Base-by-base conservation (phyloP, 768 basidiomycete genomes). In the Multifurca ochricompacta region DNA sequence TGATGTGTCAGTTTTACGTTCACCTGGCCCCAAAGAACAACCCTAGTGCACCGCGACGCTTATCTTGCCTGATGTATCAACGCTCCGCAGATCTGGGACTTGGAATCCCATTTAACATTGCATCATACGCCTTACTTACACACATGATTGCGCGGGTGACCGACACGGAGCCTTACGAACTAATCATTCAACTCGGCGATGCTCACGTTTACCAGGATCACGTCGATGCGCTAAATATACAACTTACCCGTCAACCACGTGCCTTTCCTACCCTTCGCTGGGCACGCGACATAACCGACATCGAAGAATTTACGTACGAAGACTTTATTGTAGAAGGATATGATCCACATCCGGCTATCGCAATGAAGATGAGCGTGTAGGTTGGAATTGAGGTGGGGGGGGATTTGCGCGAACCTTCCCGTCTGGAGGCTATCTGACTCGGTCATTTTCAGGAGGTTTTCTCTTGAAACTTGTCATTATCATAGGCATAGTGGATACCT, bases 1-100 rank as follows among this genome's bases (percentile, higher is more conserved):
- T 98, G 82, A 85, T 98, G 70, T 97, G 93, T 71, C 96, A 99
- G 67, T 99, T 99, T 77, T 97, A 91, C 73, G 95, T 99, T 32
- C 87, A 91, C 65, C 83, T 95, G 32, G 88, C 95, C 0, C 70
- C 81, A 3, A 60, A 75, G 1, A 62, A 69, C 13, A 63, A 74
- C 16, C 75, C 81, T 1, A 36, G 61, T 21, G 62, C 68, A 16
- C 83, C 80, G 60, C 85, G 85, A 8, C 79, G 79, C 53, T 83
- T 98, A 16, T 94, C 91, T 8, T 97, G 94, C 69, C 77, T 95
- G 41, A 93, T 98, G 92, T 97, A 85, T 73, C 95, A 98, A 66
- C 89, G 96, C 43, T 97, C 95, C 11, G 94, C 94, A 16, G 95
- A 99, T 67, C 80, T 97, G 7, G 95, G 95, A 1, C 88, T 99